Conservation (phyloP, 2,329 filamentous ascomycete species). For the Amphichorda felina region DNA sequence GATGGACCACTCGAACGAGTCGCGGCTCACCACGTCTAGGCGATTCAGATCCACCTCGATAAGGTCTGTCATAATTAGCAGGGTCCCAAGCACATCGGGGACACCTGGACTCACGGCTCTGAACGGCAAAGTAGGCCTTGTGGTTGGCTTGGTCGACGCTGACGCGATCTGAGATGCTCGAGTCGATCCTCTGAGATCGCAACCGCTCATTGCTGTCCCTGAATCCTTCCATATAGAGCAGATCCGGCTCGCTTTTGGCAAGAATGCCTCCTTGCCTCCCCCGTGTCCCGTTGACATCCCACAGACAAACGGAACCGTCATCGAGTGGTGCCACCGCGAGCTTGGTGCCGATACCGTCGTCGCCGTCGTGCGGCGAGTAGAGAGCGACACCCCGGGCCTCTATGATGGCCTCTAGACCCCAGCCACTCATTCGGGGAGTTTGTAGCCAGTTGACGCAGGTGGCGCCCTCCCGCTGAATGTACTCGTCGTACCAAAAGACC, state of each 20-base stretch:
- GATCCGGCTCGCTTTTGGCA: slow-evolving; percentile 51
- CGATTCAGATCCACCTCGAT: slow-evolving; percentile 74
- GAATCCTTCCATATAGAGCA: slow-evolving; percentile 49
- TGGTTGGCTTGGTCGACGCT: slow-evolving; percentile 59
- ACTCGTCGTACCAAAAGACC: slow-evolving; percentile 81
- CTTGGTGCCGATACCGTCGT: slow-evolving; percentile 27
- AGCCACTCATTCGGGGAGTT: slow-evolving; percentile 35
- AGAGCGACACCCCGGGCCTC: slow-evolving; percentile 68
- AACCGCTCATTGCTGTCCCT: slow-evolving; percentile 27
- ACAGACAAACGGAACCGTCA: slow-evolving; percentile 78
- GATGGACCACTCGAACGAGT: slow-evolving; percentile 70
- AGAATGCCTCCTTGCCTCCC: slow-evolving; percentile 49
- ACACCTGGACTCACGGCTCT: slow-evolving; percentile 48
- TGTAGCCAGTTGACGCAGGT: slow-evolving; percentile 70
- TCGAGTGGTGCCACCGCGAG: slow-evolving; percentile 68
- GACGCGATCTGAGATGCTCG: slow-evolving; percentile 68
- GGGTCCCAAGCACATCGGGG: neutral
- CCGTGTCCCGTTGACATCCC: slow-evolving; percentile 56
- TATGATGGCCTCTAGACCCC: slow-evolving; percentile 30
- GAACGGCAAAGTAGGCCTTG: slow-evolving; percentile 70
- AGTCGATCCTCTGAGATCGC: slow-evolving; percentile 55
- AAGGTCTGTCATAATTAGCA: slow-evolving; percentile 29
- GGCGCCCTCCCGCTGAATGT: slow-evolving; percentile 68
- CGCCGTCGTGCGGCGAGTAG: slow-evolving; percentile 40
- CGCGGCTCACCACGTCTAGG: slow-evolving; percentile 54